Base-by-base conservation (phyloP, 352 stramenopile species). In the Pythium sp. region DNA sequence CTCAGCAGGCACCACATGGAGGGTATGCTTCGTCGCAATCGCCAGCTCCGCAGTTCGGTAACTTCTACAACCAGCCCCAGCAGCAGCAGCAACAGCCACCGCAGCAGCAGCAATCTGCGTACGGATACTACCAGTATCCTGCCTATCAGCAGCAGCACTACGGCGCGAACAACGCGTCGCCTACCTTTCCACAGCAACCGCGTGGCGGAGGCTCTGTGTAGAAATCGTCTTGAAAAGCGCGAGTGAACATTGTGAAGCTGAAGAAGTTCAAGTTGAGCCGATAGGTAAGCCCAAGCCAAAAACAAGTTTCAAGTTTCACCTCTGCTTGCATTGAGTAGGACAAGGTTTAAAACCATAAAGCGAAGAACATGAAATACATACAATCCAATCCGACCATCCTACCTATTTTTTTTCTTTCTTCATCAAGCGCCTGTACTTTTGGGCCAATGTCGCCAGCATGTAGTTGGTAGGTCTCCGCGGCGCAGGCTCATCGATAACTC, bases 101-200 rank as follows among this genome's bases (percentile, higher is more conserved):
- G 5, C 51, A 66, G 3, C 58, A 62, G 18, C 73, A 68, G 24
- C 60, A 56, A 59, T 46, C 36, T n/a, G 56, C 49, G 51, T 74
- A 62, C 65, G 78, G 64, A 57, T 78, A 80, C 68, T 75, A 87
- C 41, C 78, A 81, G 69, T 88, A 87, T 49, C 82, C 80, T 47
- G 75, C 73, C 3, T 68, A 77, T 43, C 73, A 64, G 53, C 62
- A 75, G 58, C 60, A 78, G 46, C 32, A n/a, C 41, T 58, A 58
- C 46, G 20, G 46, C 4, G 22, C 43, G 14, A 58, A 28, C n/a
- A 55, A 55, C n/a, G n/a, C 20, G n/a, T 26, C 47, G 9, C 55
- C 54, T 6, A 22, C 24, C 14, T 59, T 41, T 26, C 54, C 54
- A 18, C 54, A 38, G 28, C 54, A 60, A 30, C 55, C 36, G 11